A percentile compares a stretch with the other conserved stretches of the same genome.
Conservation (phyloP, 2,329 filamentous ascomycete genomes). For the Cadophora sp. region DNA sequence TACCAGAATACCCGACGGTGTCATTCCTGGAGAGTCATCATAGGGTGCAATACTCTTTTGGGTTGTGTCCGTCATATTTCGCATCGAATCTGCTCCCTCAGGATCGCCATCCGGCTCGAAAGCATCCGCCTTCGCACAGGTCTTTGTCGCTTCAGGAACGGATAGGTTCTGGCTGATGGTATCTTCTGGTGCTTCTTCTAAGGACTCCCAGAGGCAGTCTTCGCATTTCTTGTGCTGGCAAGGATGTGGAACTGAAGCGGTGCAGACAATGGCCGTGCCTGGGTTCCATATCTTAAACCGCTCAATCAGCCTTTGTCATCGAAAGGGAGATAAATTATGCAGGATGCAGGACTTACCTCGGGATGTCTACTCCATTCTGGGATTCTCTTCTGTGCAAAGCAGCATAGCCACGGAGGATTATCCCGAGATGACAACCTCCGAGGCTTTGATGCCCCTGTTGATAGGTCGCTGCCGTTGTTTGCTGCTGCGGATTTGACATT, state of each 20-base stretch:
- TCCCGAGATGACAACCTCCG: not conserved
- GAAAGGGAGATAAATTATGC: not conserved
- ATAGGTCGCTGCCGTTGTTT: not conserved
- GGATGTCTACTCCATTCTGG: slow-evolving; percentile 7
- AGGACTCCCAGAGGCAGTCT: slow-evolving; percentile 3
- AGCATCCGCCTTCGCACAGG: not conserved
- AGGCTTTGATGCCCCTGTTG: too few relatives aligned
- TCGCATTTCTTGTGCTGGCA: slow-evolving; percentile 3
- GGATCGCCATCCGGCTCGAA: not conserved
- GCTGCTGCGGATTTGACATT: not conserved
- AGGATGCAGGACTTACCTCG: not conserved
- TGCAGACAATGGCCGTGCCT: not conserved
- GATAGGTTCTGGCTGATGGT: not conserved
- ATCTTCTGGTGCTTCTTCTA: not conserved
- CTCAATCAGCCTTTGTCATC: not conserved
- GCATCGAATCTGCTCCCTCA: not conserved
- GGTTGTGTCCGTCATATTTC: not conserved
- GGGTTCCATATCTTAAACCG: not conserved
- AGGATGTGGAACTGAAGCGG: not conserved
- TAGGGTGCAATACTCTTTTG: not conserved
- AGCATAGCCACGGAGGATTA: not conserved
- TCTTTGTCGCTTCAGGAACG: not conserved
- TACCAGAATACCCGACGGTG: not conserved
- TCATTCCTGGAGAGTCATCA: not conserved
- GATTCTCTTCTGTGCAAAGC: not conserved